phyloP scores from a whole-genome alignment of 75 land plant species.

The Pseudotsuga menziesii region DNA sequence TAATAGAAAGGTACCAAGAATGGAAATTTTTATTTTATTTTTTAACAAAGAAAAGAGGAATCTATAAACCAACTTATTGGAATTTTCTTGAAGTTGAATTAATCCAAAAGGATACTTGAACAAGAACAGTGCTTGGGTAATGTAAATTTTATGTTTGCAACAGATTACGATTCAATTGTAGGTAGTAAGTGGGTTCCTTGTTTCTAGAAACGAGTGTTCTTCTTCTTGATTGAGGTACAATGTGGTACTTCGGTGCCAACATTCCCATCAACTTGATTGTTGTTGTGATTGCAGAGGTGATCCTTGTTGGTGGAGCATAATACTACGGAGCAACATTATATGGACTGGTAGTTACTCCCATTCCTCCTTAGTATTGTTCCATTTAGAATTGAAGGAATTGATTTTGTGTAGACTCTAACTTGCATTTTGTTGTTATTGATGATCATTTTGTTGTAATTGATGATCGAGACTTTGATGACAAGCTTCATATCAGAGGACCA shows the following conservation, averaged over 20 bases:
- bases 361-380: too few relatives aligned
- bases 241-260: conserved; percentile 91
- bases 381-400: conserved; percentile 97
- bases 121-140: too few relatives aligned
- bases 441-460: too few relatives aligned
- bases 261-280: conserved; percentile 86
- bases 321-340: conserved; percentile 96
- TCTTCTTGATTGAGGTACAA: conserved; percentile 82
- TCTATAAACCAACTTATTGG: too few relatives aligned
- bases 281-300: conserved; percentile 86
- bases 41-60: too few relatives aligned
- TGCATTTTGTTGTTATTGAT: too few relatives aligned
- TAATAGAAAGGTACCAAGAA: too few relatives aligned
- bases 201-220: conserved; percentile 90
- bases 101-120: too few relatives aligned
- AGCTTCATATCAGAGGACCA: conserved; percentile 96
- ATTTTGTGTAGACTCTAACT: conserved; percentile 30
- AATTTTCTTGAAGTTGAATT: too few relatives aligned
- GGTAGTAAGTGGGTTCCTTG: background rate
- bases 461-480: conserved; percentile 62
- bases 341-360: conserved; percentile 42
- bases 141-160: too few relatives aligned
- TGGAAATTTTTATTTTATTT: too few relatives aligned
- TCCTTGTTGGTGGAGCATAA: conserved; percentile 96
- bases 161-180: too few relatives aligned